phyloP scores from a whole-genome alignment of 2,329 filamentous ascomycete genomes.

The Botrytis cinerea region DNA sequence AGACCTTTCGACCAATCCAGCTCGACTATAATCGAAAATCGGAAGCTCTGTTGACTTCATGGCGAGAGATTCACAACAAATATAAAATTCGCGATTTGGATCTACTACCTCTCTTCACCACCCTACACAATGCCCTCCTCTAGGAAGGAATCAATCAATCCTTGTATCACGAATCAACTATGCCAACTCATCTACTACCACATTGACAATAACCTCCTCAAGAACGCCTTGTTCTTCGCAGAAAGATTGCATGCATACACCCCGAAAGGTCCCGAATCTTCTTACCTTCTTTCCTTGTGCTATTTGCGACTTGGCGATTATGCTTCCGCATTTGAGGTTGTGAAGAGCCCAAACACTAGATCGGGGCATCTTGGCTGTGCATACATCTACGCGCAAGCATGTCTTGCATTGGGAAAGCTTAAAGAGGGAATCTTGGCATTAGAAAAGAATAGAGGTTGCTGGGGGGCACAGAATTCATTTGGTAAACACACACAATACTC shows the following conservation, averaged over 20 bases:
- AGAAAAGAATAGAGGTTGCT: slow-evolving; percentile 77
- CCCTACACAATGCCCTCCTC: slow-evolving; percentile 37
- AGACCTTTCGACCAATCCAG: not conserved
- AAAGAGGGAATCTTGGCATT: slow-evolving; percentile 81
- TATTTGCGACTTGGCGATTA: slow-evolving; percentile 80
- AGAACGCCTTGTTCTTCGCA: slow-evolving; percentile 92
- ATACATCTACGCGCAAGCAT: slow-evolving; percentile 90
- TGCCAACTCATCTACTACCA: slow-evolving; percentile 65
- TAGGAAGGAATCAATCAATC: slow-evolving; percentile 29
- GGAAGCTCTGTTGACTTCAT: slow-evolving; percentile 34
- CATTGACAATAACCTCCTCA: slow-evolving; percentile 85
- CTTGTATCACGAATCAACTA: slow-evolving; percentile 44
- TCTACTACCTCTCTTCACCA: slow-evolving; percentile 27
- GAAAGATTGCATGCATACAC: slow-evolving; percentile 85
- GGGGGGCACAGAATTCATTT: slow-evolving; percentile 74
- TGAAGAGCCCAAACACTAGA: slow-evolving; percentile 68
- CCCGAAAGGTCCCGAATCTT: slow-evolving; percentile 74
- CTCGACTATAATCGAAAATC: not conserved
- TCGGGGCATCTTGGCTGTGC: slow-evolving; percentile 82
- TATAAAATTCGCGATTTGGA: slow-evolving; percentile 28
- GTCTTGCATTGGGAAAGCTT: slow-evolving; percentile 74
- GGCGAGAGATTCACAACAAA: slow-evolving; percentile 37
- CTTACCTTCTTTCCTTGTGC: slow-evolving; percentile 81
- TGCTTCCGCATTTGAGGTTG: slow-evolving; percentile 82
- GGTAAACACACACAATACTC: slow-evolving; percentile 80